These are phyloP conservation scores for Pseudogymnoascus pannorum DNA, from an alignment of 2,329 filamentous ascomycete genomes.

Conservation along the genomic window DNA sequence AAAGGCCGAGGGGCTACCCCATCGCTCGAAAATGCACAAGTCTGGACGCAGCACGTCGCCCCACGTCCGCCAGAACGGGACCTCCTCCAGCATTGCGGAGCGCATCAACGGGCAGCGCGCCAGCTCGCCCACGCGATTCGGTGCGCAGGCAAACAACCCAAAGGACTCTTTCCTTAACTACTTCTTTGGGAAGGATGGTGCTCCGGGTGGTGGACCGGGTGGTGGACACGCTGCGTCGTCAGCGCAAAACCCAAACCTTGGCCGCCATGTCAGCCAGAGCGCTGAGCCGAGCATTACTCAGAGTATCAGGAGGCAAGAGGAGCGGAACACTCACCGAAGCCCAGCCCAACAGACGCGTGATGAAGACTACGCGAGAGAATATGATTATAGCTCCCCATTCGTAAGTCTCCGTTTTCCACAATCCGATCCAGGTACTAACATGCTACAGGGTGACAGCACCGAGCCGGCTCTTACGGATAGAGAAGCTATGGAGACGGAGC, in stretches of 20 bases:
- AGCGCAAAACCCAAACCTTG: slow-evolving; percentile 31
- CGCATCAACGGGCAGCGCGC: slow-evolving; percentile 60
- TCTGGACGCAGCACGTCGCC: slow-evolving; percentile 75
- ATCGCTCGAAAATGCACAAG: slow-evolving; percentile 44
- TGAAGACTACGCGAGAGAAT: slow-evolving; percentile 31
- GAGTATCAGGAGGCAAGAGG: slow-evolving; percentile 67
- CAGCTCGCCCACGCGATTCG: slow-evolving; percentile 55
- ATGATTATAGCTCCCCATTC: slow-evolving; percentile 37
- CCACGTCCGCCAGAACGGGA: slow-evolving; percentile 61
- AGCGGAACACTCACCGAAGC: slow-evolving; percentile 35
- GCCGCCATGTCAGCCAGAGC: slow-evolving; percentile 69
- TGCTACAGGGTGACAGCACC: slow-evolving; percentile 46
- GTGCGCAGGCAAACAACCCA: slow-evolving; percentile 54
- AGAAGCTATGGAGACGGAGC: slow-evolving; percentile 93
- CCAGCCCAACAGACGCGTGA: slow-evolving; percentile 44
- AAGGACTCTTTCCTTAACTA: slow-evolving; percentile 95
- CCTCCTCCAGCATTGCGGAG: slow-evolving; percentile 47
- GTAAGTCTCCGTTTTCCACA: slow-evolving; percentile 34
- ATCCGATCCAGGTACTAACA: slow-evolving; percentile 16
- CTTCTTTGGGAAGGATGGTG: slow-evolving; percentile 94
- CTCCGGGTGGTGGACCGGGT: slow-evolving; percentile 37
- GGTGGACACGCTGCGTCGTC: slow-evolving; percentile 30
- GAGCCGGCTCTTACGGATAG: slow-evolving; percentile 90
- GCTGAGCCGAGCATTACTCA: slow-evolving; percentile 76
- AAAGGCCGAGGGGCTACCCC: slow-evolving; percentile 48